A percentile compares a stretch with the other conserved stretches of the same genome.
These are phyloP conservation scores for Dactylis glomerata DNA, from an alignment of 176 grass and related monocot species.

Conservation along the genomic window DNA sequence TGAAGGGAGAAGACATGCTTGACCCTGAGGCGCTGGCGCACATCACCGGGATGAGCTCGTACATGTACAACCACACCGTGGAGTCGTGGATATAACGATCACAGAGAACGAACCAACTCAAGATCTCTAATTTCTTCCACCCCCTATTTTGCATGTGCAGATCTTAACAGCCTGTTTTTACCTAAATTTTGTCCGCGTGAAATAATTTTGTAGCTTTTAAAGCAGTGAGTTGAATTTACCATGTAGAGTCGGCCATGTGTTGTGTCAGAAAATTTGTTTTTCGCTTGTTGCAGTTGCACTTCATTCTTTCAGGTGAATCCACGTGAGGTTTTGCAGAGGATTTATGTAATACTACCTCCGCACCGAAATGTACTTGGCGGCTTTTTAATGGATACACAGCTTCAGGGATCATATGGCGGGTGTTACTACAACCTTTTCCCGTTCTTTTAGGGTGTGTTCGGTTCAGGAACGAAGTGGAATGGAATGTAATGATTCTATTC, in stretches of 20 bases:
- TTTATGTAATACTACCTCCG: slow-evolving; percentile 6
- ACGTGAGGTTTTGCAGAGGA: slow-evolving; percentile 12
- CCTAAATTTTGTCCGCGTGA: slow-evolving; percentile 14
- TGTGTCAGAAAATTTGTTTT: neutral
- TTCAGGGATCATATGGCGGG: neutral
- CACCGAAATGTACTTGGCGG: too few species aligned
- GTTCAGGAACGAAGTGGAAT: too few species aligned
- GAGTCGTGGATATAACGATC: slow-evolving; percentile 60
- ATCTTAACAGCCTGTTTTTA: slow-evolving; percentile 19
- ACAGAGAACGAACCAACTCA: neutral
- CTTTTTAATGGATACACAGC: slow-evolving; percentile 8
- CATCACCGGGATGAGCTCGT: slow-evolving; percentile 51
- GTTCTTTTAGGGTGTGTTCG: too few species aligned
- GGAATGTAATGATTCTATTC: too few species aligned
- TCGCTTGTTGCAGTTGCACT: neutral
- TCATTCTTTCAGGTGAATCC: neutral
- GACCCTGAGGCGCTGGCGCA: slow-evolving; percentile 52
- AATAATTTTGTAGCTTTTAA: slow-evolving; percentile 41
- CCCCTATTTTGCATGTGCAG: slow-evolving; percentile 10
- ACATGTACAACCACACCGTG: slow-evolving; percentile 44
- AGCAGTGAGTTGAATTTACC: slow-evolving; percentile 12
- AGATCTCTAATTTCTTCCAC: neutral
- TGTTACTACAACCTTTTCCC: neutral
- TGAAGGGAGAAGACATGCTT: slow-evolving; percentile 75
- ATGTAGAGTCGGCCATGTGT: neutral